Evolutionary conservation across 2,329 filamentous ascomycete species (phyloP), one percentile per base, ranked within the genome.

Genomic region (Penicillium freii): DNA sequence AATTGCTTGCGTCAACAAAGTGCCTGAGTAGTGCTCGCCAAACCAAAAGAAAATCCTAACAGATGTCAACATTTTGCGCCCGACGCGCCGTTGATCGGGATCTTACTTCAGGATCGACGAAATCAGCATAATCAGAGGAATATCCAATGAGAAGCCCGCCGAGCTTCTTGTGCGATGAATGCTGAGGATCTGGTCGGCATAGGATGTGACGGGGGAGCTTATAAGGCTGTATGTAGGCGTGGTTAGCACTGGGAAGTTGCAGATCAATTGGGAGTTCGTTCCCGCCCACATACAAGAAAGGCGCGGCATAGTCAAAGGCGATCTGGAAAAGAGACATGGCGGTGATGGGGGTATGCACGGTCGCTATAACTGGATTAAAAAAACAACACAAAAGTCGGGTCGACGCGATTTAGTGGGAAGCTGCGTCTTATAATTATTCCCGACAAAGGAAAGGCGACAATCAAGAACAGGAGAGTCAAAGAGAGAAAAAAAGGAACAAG

Each of bases 51-150:
- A 87, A 51, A 87, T 74, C 71, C 83, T 86, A 62, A 13, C 23
- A 19, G 15, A 29, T 51, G 53, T 64, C 36, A 62, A 50, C 48
- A 45, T 36, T 13, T 39, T 27, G 33, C 39, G 1, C 40, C 56
- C 51, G 27, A 59, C 25, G 40, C 55, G 38, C 40, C 48, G 27
- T 34, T 38, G n/a, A 49, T 19, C 40, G 51, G 21, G 19, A 25
- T 56, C 61, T 64, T 70, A 84, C 82, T 87, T 87, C 19, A 87
- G 70, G 57, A 87, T 85, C 38, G 84, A 86, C 34, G 85, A 81
- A 56, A 85, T 77, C 19, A 87, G 82, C 85, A 87, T 87, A 62
- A 87, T 87, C 65, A 87, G 73, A 17, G 85, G 85, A 38, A 87
- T 87, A 67, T 88, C 85, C 64, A 88, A 76, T 17, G 84, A 87